Evolutionary conservation across 1,284 basidiomycete genomes (phyloP).

Genomic region (Trametes sp.): DNA sequence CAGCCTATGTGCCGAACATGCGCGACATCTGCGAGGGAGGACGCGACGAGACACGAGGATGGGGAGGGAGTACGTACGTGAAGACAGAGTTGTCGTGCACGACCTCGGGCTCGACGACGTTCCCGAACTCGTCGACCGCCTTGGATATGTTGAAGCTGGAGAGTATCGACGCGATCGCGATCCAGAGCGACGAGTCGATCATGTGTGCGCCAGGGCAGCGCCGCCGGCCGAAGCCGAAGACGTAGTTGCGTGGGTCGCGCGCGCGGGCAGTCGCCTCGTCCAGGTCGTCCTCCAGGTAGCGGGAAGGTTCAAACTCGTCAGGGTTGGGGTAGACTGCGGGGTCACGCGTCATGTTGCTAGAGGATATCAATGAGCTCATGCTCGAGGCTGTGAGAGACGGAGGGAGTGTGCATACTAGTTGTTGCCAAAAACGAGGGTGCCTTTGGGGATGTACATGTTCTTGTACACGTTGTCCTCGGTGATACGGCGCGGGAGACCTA

Average conservation of each 20-base stretch:
- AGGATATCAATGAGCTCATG: not conserved
- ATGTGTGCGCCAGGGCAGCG: conserved; percentile 56
- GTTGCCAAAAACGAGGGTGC: conserved; percentile 47
- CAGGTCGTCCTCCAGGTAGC: conserved; percentile 41
- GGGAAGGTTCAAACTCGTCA: conserved; percentile 47
- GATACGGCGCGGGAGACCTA: conserved; percentile 44
- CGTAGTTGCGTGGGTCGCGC: conserved; percentile 44
- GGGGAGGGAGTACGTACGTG: conserved; percentile 43
- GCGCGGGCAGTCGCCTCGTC: conserved; percentile 38
- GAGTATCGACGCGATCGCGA: conserved; percentile 54
- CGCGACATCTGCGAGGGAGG: not conserved
- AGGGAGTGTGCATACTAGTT: conserved; percentile 38
- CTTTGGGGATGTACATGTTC: conserved; percentile 44
- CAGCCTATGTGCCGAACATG: not conserved
- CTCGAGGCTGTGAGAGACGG: not conserved
- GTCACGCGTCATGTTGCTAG: conserved; percentile 48
- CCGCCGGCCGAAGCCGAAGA: conserved; percentile 46
- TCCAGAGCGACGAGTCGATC: conserved; percentile 56
- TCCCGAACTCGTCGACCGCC: conserved; percentile 50
- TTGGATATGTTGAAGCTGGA: conserved; percentile 51
- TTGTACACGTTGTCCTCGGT: conserved; percentile 48
- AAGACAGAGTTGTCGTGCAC: conserved; percentile 52
- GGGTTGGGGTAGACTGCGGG: conserved; percentile 48
- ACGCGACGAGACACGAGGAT: not conserved
- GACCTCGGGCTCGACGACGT: conserved; percentile 47